phyloP scores from a whole-genome alignment of 164 flowering plant genomes.

The Magnolia changhungtana region DNA sequence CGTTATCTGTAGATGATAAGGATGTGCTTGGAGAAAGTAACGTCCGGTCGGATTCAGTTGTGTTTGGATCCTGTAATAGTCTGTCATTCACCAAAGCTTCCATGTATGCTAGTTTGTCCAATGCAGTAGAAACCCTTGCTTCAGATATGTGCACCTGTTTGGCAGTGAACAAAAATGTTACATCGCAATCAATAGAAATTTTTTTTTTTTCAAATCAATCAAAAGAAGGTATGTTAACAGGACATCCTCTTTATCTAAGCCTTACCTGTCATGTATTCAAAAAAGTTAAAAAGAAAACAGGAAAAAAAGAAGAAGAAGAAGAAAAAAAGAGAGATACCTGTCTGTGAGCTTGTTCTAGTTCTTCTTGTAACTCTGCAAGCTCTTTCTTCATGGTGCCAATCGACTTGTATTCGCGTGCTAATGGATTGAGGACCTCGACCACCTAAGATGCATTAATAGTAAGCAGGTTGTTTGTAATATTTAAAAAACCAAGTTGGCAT shows the following conservation, averaged over 20 bases:
- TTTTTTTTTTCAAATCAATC: background rate
- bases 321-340: constrained; percentile 42
- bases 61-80: constrained; percentile 55
- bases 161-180: constrained; percentile 6
- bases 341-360: constrained; percentile 71
- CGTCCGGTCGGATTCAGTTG: constrained; percentile 34
- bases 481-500: no score
- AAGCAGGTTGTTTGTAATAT: background rate
- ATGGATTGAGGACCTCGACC: constrained; percentile 91
- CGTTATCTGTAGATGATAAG: constrained; percentile 23
- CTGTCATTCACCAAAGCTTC: constrained; percentile 85
- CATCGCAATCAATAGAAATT: background rate
- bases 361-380: constrained; percentile 81
- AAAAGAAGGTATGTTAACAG: background rate
- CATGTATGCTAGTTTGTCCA: constrained; percentile 96
- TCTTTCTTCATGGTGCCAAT: constrained; percentile 91
- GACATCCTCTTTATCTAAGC: background rate
- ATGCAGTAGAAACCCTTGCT: constrained; percentile 84
- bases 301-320: background rate
- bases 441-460: constrained; percentile 43
- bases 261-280: background rate
- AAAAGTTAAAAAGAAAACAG: background rate
- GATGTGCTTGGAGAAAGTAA: constrained; percentile 53
- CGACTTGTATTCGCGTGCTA: constrained; percentile 92
- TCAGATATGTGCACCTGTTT: constrained; percentile 93